Base-by-base conservation (phyloP, 371 early-diverging fungal species). In the Mucor indicus region DNA sequence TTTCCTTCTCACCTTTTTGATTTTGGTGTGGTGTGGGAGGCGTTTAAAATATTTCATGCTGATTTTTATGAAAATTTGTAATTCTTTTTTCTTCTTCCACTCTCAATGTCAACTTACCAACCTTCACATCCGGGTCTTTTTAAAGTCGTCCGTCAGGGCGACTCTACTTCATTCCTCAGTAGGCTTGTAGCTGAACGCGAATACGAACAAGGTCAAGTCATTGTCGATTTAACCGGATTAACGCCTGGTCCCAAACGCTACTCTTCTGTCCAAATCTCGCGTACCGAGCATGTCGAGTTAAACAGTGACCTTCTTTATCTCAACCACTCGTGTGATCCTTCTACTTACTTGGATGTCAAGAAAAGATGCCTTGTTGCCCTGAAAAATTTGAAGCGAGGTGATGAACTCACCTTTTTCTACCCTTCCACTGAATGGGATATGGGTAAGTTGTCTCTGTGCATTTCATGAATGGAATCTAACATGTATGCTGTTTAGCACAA, bases 341-440 rank as follows among this genome's bases (percentile, higher is more conserved):
- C 81, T 16, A 75, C 75, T 5, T 37, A 66, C 17, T 47, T 91
- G 44, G 84, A 89, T 47, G 71, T 77, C 8, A 71, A 69, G 40
- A 43, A 55, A 21, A 66, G 55, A 58, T 54, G 57, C 13, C 67
- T 88, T 10, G 64, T 74, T 11, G 92, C 90, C 7, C 46, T 60
- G 12, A 64, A 62, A 23, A 83, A 84, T 49, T 52, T 85, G 36
- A 57, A 64, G 41, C 60, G 57, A 17, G 89, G 88, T 15, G 86
- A 84, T 37, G 87, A 84, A 49, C 21, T 89, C 44, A 85, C 85
- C 13, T 90, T 92, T 62, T 90, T 90, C 60, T 92, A 92, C 55
- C 90, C 90, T 21, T 77, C 81, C 13, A 86, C 86, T 23, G 92
- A 92, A 56, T 92, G 89, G 89, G 86, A 86, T 57, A 92, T 92